phyloP scores from a whole-genome alignment of 2,329 filamentous ascomycete genomes.

The Didymella exigua region DNA sequence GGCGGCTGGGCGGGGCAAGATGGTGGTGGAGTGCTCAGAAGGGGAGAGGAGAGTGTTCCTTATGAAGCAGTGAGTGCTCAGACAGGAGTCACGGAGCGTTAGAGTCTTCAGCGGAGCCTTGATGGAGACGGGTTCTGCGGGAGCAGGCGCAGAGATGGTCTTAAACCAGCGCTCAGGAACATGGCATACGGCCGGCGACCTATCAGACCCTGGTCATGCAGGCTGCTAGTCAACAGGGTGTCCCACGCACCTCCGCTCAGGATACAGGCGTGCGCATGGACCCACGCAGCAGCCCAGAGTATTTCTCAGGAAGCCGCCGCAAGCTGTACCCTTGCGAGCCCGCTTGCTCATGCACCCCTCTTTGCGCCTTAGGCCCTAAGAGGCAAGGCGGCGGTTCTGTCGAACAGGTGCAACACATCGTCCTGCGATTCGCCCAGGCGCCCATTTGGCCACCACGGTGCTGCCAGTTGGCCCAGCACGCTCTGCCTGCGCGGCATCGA shows the following conservation, averaged over 20 bases:
- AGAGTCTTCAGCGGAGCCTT: slow-evolving; percentile 28
- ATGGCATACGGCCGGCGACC: slow-evolving; percentile 9
- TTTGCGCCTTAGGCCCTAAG: slow-evolving; percentile 6
- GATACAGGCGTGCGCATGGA: slow-evolving; percentile 14
- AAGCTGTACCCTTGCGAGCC: slow-evolving; percentile 13
- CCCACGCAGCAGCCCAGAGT: slow-evolving; percentile 25
- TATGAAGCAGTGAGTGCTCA: slow-evolving; percentile 14
- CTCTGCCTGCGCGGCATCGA: slow-evolving; percentile 11
- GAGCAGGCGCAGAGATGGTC: slow-evolving; percentile 36
- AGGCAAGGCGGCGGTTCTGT: slow-evolving; percentile 18
- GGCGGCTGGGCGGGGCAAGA: slow-evolving; percentile 5
- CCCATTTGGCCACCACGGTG: slow-evolving; percentile 25
- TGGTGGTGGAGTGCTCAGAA: slow-evolving; percentile 1
- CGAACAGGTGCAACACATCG: slow-evolving; percentile 28
- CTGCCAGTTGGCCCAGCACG: slow-evolving; percentile 17
- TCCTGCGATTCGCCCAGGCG: slow-evolving; percentile 26
- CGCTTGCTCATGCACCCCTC: slow-evolving; percentile 30
- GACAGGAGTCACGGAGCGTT: slow-evolving; percentile 28
- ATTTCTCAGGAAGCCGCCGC: slow-evolving; percentile 27
- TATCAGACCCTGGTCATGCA: slow-evolving; percentile 12
- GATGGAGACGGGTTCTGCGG: slow-evolving; percentile 31
- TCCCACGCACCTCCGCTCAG: slow-evolving; percentile 24
- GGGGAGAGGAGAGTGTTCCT: slow-evolving; percentile 4
- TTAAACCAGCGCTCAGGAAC: slow-evolving; percentile 39
- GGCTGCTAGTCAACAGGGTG: slow-evolving; percentile 19